Evolutionary conservation across 2,329 filamentous ascomycete species (phyloP), one percentile per base, ranked within the genome.

Genomic region (Verruconis gallopava): DNA sequence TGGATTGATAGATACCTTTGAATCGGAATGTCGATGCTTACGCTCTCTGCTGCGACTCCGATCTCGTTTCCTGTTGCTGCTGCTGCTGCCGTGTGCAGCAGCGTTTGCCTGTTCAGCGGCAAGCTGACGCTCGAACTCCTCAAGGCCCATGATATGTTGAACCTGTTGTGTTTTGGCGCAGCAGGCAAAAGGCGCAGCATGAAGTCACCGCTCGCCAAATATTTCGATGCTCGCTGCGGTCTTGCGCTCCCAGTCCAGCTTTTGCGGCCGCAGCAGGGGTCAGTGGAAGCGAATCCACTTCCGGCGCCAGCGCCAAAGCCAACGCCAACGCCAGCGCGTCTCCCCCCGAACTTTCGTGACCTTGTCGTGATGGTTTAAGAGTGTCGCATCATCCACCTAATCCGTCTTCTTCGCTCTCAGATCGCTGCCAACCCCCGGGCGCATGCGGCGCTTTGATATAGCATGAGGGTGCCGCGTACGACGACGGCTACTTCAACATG

Each of bases 31-130:
- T 11, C 25, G 37, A 43, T 48, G 37, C 6, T 46, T 37, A 25
- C 48, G 44, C 15, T 53, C 57, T 43, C 55, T 55, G 49, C 59
- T 63, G 17, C 58, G 55, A 45, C 68, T 68, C 35, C 66, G 62
- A 30, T 65, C 59, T 34, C 63, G 60, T 46, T 60, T 62, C 44
- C 70, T 69, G 14, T 28, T 34, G 18, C 20, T 25, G 11, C 13
- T 9, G 9, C 6, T 6, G 6, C 34, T 9, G n/a, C n/a, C n/a
- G n/a, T n/a, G n/a, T n/a, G n/a, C n/a, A 19, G 42, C 25, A 21
- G 12, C 17, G 18, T 46, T 46, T 4, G 22, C 18, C 14, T 46
- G 22, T 17, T 37, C 19, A 17, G 13, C 21, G 14, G 44, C 44
- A 32, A 46, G 44, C 19, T 46, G 37, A 6, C 37, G 21, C 43